Percentiles rank a stretch among this genome's conserved stretches.
phyloP scores from a whole-genome alignment of 805 yeast species.

The Wickerhamiella lipophila region DNA sequence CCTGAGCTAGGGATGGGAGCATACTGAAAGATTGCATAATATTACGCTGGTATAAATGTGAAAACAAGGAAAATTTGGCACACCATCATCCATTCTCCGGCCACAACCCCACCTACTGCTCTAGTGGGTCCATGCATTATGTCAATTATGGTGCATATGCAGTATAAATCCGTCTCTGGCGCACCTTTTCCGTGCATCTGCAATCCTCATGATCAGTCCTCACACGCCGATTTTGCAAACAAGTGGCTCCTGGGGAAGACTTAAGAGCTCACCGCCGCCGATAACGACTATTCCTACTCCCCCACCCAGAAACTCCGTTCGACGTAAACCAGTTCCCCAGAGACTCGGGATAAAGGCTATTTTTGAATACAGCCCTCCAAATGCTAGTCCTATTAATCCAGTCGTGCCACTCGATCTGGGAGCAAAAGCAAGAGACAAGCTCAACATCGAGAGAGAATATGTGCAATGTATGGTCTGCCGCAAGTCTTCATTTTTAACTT shows the following conservation, averaged over 20 bases:
- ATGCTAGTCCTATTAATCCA: not conserved
- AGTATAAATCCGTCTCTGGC: not conserved
- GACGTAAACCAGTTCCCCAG: conserved; percentile 7
- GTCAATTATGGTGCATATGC: conserved; percentile 7
- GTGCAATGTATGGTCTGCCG: conserved; percentile 13
- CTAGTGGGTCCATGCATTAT: conserved; percentile 6
- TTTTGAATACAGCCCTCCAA: conserved; percentile 1
- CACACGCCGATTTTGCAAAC: conserved; percentile 6
- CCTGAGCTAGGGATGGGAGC: not conserved
- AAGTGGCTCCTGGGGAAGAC: not conserved
- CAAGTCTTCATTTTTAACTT: not conserved
- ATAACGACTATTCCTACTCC: not conserved
- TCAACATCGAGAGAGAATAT: conserved; percentile 3
- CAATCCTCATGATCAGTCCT: not conserved
- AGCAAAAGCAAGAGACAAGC: not conserved
- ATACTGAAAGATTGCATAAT: not conserved
- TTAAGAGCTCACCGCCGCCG: not conserved
- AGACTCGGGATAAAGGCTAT: not conserved
- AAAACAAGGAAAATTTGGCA: not conserved
- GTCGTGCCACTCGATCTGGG: not conserved
- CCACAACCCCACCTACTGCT: not conserved
- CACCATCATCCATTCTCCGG: not conserved
- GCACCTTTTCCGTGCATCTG: not conserved
- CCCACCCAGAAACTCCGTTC: not conserved
- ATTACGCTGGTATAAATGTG: no score